Evolutionary conservation across 257 asterid species (phyloP).

Genomic region (Lycium ferocissimum): DNA sequence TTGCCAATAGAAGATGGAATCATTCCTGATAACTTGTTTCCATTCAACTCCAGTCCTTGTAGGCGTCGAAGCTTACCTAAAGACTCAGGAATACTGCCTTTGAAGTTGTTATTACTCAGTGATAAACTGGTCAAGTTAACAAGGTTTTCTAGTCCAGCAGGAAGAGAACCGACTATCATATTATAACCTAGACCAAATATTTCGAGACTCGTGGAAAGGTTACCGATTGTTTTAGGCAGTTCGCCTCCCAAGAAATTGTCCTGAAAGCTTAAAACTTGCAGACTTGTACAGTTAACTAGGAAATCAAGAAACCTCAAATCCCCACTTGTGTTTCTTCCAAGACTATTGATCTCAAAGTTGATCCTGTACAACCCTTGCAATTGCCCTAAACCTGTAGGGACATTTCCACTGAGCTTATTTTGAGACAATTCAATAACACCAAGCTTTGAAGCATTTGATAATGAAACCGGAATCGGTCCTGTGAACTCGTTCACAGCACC

Average conservation of each 20-base stretch:
- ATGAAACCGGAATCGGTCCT: constrained; percentile 41
- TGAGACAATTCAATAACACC: constrained; percentile 30
- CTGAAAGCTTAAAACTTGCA: constrained; percentile 37
- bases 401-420: constrained; percentile 29
- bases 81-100: constrained; percentile 33
- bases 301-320: constrained; percentile 36
- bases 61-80: constrained; percentile 31
- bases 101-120: constrained; percentile 9
- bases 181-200: constrained; percentile 32
- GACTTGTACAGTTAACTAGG: constrained; percentile 38
- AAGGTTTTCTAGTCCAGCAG: constrained; percentile 34
- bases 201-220: constrained; percentile 36
- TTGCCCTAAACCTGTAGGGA: constrained; percentile 32
- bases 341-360: constrained; percentile 32
- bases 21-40: constrained; percentile 28
- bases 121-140: neutral
- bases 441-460: constrained; percentile 42
- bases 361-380: constrained; percentile 28
- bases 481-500: constrained; percentile 36
- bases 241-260: constrained; percentile 31
- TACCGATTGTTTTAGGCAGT: constrained; percentile 35
- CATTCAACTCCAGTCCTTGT: constrained; percentile 10
- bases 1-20: constrained; percentile 32
- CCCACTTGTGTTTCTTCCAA: constrained; percentile 33
- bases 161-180: constrained; percentile 35